A percentile compares a stretch with the other conserved stretches of the same genome.
phyloP scores from a whole-genome alignment of 441 rosid species.

The Brassica balearica region DNA sequence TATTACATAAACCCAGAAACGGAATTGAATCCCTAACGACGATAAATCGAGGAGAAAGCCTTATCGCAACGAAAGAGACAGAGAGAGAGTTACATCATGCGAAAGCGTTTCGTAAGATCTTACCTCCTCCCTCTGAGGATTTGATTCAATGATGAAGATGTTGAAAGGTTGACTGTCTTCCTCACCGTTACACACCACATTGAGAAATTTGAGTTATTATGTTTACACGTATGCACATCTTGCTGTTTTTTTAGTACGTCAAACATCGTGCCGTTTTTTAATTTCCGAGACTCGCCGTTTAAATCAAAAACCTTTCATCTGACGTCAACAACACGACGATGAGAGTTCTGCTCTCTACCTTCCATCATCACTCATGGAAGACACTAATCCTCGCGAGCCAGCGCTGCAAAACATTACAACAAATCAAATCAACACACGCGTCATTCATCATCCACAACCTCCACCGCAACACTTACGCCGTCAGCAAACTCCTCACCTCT shows the following conservation, averaged over 20 bases:
- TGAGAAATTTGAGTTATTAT: neutral
- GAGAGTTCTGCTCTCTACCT: constrained; percentile 37
- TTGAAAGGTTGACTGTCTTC: constrained; percentile 6
- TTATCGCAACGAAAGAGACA: neutral
- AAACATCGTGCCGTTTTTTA: constrained; percentile 27
- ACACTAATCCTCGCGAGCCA: constrained; percentile 47
- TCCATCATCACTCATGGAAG: constrained; percentile 47
- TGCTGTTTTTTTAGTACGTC: neutral
- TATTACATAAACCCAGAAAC: constrained; percentile 25
- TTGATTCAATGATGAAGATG: neutral
- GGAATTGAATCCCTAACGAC: neutral
- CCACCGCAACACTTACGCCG: constrained; percentile 48
- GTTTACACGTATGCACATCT: constrained; percentile 10
- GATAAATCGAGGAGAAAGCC: neutral
- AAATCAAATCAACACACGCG: constrained; percentile 55
- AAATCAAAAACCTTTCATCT: neutral
- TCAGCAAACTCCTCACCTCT: constrained; percentile 57
- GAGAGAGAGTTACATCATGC: neutral
- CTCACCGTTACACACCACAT: neutral
- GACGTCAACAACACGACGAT: constrained; percentile 12
- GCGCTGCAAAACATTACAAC: constrained; percentile 44
- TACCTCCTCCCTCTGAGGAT: constrained; percentile 15
- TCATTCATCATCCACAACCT: constrained; percentile 49
- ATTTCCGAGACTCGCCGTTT: constrained; percentile 16
- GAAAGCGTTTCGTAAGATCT: constrained; percentile 16